phyloP scores from a whole-genome alignment of 139 green algal species.

The Prasinococcaceae sp. region DNA sequence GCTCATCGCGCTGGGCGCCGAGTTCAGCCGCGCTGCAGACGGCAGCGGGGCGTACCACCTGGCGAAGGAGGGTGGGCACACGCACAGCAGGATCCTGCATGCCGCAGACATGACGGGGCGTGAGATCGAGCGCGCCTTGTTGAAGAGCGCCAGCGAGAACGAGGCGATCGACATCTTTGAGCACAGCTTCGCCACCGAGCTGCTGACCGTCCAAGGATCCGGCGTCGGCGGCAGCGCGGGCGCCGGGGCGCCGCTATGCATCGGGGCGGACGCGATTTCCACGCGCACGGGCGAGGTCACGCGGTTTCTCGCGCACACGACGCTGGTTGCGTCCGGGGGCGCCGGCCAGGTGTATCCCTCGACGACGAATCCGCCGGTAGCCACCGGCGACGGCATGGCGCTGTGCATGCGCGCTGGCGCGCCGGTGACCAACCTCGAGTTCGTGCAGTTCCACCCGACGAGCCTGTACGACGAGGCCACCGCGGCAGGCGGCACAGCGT shows the following conservation, averaged over 20 bases:
- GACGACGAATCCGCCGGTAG: slow-evolving; percentile 93
- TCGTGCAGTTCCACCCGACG: slow-evolving; percentile 97
- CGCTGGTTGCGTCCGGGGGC: slow-evolving; percentile 80
- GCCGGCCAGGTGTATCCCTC: slow-evolving; percentile 80
- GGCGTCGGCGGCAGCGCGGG: slow-evolving; percentile 1
- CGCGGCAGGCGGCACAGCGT: slow-evolving; percentile 35
- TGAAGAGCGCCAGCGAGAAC: slow-evolving; percentile 42
- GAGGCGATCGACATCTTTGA: slow-evolving; percentile 71
- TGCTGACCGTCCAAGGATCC: slow-evolving; percentile 18
- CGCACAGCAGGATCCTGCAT: slow-evolving; percentile 81
- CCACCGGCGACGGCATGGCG: slow-evolving; percentile 90
- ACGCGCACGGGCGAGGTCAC: slow-evolving; percentile 10
- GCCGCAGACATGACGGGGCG: slow-evolving; percentile 78
- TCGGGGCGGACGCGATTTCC: slow-evolving; percentile 70
- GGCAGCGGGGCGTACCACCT: slow-evolving; percentile 75
- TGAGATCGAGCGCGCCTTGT: slow-evolving; percentile 85
- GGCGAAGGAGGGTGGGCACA: slow-evolving; percentile 86
- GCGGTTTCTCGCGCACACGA: slow-evolving; percentile 52
- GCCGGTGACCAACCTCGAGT: slow-evolving; percentile 88
- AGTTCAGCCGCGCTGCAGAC: slow-evolving; percentile 64
- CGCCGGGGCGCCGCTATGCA: slow-evolving; percentile 40
- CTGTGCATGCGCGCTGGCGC: slow-evolving; percentile 76
- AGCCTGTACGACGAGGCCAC: slow-evolving; percentile 36
- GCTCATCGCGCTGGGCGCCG: slow-evolving; percentile 68
- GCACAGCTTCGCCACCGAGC: slow-evolving; percentile 48